Base-by-base conservation (phyloP, 176 grass and related monocot species). In the Zizania latifolia region DNA sequence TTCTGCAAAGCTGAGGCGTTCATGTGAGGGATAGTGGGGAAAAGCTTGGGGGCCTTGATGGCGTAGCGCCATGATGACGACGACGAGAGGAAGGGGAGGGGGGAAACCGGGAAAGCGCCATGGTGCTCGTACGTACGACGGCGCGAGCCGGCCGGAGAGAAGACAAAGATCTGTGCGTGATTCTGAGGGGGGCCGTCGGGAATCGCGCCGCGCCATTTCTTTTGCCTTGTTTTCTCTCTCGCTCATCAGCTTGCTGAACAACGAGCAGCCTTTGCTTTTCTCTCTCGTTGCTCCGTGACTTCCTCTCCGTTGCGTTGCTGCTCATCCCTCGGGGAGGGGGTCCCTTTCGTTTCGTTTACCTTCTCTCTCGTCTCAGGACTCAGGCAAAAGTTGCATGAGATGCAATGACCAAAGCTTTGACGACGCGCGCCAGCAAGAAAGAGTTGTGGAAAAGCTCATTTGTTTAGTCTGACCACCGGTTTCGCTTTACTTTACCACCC, bases 81-180 rank as follows among this genome's bases (percentile, higher is more conserved):
- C 19, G 19, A 44, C 1, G 39, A 31, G 57, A 22, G 2, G 48
- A 57, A 29, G 68, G 57, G 3, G 40, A 28, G 75, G 58, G 14
- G 8, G 26, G 2, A 16, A 24, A 10, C n/a, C n/a, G n/a, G 30
- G 1, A n/a, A 40, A 41, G 72, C 43, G 28, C 45, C n/a, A 36
- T 22, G 39, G 46, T 8, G 32, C 22, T 29, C 78, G 78, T 61
- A 26, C 66, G 71, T 63, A 59, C 81, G 63, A 21, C 65, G 75
- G 65, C 19, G 59, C 28, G 37, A 14, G 37, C 24, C 13, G 15
- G 26, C 28, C 41, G 56, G 54, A 45, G 74, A 64, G 64, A 88
- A 84, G 89, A 88, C 85, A 91, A 64, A 77, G 85, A 88, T 91
- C 77, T 81, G 77, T 50, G 76, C 82, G 64, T 65, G 89, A 91